Evolutionary conservation across 2,329 filamentous ascomycete genomes (phyloP), one percentile per base, ranked within the genome.

Genomic region (Fusarium sp.): DNA sequence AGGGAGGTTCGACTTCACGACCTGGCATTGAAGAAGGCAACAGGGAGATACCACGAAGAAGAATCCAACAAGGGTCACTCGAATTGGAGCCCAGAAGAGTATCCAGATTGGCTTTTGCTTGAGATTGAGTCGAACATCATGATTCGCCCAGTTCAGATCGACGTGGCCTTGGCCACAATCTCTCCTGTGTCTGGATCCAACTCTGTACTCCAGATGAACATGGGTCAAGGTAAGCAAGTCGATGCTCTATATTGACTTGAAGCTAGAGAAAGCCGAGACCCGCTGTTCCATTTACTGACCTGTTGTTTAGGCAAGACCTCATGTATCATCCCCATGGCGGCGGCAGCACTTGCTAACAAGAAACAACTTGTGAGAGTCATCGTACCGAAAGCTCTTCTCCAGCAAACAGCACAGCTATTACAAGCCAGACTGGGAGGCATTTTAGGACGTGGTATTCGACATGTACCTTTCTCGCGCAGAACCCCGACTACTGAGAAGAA

Each of bases 51-150:
- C 77, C 83, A 12, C 84, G 85, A 86, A 62, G 79, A 58, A 73
- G 80, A 8, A 65, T 75, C 4, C 54, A 86, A 74, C 59, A 56
- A 17, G 8, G 71, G 71, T 56, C 88, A 91, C 68, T 72, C 69
- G 0, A 86, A 88, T 28, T 91, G 89, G 89, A 70, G 79, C 4
- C 83, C 87, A 0, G n/a, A 73, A 0, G 76, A 86, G 0, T 74
- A 83, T 30, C 81, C 87, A 0, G 89, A 92, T 68, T 91, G 88
- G 86, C 73, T 92, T 0, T 77, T 92, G 0, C 75, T 93, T 0
- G 89, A 92, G 63, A 84, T 92, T 15, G 90, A 92, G 50, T 81
- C 83, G 0, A 83, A 90, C 58, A 75, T 92, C 4, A 78, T 89
- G 26, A 87, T 92, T 51, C 83, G 90, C 0, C 78, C 81, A 0